These are phyloP conservation scores for Phyllostachys edulis DNA, from an alignment of 176 grass and related monocot species.

Conservation along the genomic window DNA sequence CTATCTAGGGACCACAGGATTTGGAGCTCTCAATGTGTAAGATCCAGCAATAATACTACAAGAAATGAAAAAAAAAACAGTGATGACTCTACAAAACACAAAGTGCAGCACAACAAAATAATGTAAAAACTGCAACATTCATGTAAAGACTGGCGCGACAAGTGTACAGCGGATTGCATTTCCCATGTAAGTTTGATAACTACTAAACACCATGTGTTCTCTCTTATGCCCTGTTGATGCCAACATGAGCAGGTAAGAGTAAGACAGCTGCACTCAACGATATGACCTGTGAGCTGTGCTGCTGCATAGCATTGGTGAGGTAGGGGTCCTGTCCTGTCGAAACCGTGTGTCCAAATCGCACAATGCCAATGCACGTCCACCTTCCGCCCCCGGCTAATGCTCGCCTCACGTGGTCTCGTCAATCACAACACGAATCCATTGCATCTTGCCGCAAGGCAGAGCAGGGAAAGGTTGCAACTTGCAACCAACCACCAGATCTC, in stretches of 20 bases:
- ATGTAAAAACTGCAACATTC: not conserved
- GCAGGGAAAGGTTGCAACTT: not conserved
- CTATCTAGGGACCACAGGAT: conserved; percentile 20
- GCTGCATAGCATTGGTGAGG: not conserved
- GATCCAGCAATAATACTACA: conserved; percentile 22
- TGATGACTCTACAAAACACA: not conserved
- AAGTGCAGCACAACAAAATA: not conserved
- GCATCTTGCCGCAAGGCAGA: conserved; percentile 3
- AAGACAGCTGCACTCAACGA: conserved; percentile 30
- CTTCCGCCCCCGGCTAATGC: not conserved
- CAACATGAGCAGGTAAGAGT: conserved; percentile 7
- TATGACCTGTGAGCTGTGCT: conserved; percentile 34
- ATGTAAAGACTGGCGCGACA: not conserved
- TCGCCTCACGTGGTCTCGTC: not conserved
- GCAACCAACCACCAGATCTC: not conserved
- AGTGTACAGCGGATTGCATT: not conserved
- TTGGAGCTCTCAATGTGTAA: not conserved
- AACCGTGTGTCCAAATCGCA: conserved; percentile 23
- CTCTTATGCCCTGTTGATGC: not conserved
- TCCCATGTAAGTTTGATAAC: not conserved
- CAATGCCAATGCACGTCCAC: conserved; percentile 30
- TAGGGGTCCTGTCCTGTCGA: conserved; percentile 35
- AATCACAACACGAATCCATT: not conserved
- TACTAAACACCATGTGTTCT: not conserved
- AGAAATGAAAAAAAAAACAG: not conserved